Evolutionary conservation across 768 basidiomycete species (phyloP).

Genomic region (Mycena capillaripes): DNA sequence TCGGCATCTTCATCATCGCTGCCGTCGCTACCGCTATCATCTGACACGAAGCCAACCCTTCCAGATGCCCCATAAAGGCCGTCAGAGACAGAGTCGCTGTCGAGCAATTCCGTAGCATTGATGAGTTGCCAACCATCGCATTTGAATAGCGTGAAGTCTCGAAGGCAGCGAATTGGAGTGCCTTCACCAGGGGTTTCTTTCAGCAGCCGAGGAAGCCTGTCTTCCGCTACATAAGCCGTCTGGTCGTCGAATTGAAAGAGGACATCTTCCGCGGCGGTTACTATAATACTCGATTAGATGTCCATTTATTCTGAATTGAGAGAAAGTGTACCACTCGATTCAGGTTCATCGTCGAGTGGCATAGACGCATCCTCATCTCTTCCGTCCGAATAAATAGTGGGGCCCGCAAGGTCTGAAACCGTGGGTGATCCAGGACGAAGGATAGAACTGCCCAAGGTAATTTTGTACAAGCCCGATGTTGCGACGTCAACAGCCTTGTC

Average conservation of each 20-base stretch:
- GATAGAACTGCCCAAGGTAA: neutral
- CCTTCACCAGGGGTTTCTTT: constrained; percentile 44
- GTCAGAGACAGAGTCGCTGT: constrained; percentile 43
- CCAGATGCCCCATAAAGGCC: constrained; percentile 55
- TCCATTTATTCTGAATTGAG: neutral
- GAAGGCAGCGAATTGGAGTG: constrained; percentile 70
- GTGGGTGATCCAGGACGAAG: constrained; percentile 4
- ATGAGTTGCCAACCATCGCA: constrained; percentile 52
- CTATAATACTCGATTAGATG: neutral
- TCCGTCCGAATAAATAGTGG: neutral
- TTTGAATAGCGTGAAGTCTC: constrained; percentile 69
- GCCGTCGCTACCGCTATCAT: constrained; percentile 14
- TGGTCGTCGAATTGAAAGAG: neutral
- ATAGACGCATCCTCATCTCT: neutral
- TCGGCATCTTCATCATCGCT: constrained; percentile 1
- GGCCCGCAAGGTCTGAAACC: constrained; percentile 11
- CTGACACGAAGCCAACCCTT: constrained; percentile 49
- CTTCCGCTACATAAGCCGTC: constrained; percentile 50
- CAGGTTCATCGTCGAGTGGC: neutral
- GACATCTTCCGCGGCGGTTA: neutral
- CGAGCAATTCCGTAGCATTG: constrained; percentile 54
- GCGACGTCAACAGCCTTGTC: constrained; percentile 12
- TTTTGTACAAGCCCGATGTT: constrained; percentile 16
- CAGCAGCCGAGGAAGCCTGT: constrained; percentile 41
- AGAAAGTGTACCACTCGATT: neutral